A percentile compares a stretch with the other conserved stretches of the same genome.
phyloP scores from a whole-genome alignment of 2,329 filamentous ascomycete genomes.

The Penicillium vulpinum region DNA sequence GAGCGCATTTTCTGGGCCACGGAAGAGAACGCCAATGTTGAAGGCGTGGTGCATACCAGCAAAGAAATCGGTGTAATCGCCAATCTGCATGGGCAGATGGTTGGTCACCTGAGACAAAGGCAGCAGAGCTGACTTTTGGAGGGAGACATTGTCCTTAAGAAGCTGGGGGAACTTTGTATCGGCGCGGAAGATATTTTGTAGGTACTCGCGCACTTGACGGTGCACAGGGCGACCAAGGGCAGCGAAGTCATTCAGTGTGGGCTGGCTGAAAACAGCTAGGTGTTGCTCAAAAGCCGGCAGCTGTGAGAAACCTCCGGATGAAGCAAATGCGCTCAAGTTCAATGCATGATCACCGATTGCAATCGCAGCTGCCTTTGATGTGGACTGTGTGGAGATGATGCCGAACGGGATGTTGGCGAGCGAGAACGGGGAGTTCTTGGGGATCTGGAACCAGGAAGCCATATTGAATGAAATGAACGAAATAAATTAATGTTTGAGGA shows the following conservation, averaged over 20 bases:
- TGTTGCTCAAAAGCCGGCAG: conserved; percentile 60
- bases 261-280: conserved; percentile 61
- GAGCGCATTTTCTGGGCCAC: conserved; percentile 69
- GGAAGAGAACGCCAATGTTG: conserved; percentile 70
- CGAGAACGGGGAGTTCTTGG: conserved; percentile 66
- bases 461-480: too few relatives aligned
- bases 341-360: conserved; percentile 73
- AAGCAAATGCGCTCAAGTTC: conserved; percentile 65
- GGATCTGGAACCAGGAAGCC: conserved; percentile 61
- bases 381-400: conserved; percentile 64
- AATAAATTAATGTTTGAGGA: conserved; percentile 23
- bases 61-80: conserved; percentile 86
- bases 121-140: conserved; percentile 61
- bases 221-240: conserved; percentile 68
- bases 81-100: conserved; percentile 74
- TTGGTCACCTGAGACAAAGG: conserved; percentile 60
- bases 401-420: conserved; percentile 81
- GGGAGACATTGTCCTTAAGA: conserved; percentile 60
- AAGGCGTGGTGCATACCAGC: conserved; percentile 77
- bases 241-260: conserved; percentile 72
- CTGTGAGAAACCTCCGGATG: conserved; percentile 59
- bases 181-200: conserved; percentile 66
- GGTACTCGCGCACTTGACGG: conserved; percentile 64
- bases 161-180: conserved; percentile 61
- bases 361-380: conserved; percentile 63